These are phyloP conservation scores for Hypoxylon cercidicola DNA, from an alignment of 495 filamentous ascomycete genomes.

Conservation along the genomic window DNA sequence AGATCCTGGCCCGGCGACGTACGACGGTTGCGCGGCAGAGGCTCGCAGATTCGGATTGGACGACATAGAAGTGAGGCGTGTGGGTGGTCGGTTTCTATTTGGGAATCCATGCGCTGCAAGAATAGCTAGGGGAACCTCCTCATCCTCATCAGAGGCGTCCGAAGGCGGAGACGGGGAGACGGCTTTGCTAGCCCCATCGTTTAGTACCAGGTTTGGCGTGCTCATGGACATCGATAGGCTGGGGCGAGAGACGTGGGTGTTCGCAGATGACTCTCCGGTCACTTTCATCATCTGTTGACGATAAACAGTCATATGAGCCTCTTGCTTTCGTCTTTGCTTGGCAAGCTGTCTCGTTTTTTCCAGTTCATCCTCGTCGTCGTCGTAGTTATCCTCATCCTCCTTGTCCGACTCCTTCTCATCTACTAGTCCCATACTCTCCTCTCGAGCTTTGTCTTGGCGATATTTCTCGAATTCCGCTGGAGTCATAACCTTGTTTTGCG, in stretches of 20 bases:
- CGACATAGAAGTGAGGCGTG: slow-evolving; percentile 69
- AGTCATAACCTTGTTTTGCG: slow-evolving; percentile 83
- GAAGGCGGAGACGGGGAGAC: slow-evolving; percentile 47
- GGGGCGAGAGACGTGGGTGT: slow-evolving; percentile 53
- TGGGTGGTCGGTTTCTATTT: slow-evolving; percentile 81
- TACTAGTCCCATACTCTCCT: slow-evolving; percentile 50
- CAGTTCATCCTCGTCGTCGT: slow-evolving; percentile 86
- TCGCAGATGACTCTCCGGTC: slow-evolving; percentile 73
- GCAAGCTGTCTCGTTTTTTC: slow-evolving; percentile 78
- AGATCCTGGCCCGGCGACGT: slow-evolving; percentile 34
- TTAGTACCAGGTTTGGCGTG: slow-evolving; percentile 61
- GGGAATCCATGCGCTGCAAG: slow-evolving; percentile 94
- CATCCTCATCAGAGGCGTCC: slow-evolving; percentile 79
- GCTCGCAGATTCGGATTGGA: slow-evolving; percentile 72
- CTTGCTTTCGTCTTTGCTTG: slow-evolving; percentile 85
- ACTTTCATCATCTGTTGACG: slow-evolving; percentile 98
- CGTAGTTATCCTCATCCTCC: slow-evolving; percentile 67
- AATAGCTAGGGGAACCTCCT: slow-evolving; percentile 88
- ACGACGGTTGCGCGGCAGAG: slow-evolving; percentile 43
- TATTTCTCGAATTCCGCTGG: slow-evolving; percentile 88
- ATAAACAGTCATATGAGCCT: slow-evolving; percentile 90
- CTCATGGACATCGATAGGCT: slow-evolving; percentile 62
- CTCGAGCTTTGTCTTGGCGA: slow-evolving; percentile 78
- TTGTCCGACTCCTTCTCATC: slow-evolving; percentile 60
- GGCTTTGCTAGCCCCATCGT: slow-evolving; percentile 39